These are phyloP conservation scores for Macroventuria anomochaeta DNA, from an alignment of 2,329 filamentous ascomycete species.

Conservation along the genomic window DNA sequence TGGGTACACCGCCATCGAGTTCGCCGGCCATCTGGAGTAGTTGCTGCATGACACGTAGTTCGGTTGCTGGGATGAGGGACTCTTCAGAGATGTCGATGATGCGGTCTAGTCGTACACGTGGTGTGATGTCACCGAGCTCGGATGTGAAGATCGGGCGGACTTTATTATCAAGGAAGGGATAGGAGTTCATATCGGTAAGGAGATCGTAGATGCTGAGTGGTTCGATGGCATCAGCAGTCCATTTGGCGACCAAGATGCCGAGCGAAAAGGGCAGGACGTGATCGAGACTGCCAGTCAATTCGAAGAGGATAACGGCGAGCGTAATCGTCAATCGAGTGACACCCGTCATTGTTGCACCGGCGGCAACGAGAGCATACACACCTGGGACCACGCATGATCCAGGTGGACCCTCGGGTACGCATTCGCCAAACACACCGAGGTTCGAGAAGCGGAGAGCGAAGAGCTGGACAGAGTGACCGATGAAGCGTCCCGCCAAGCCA, in stretches of 20 bases:
- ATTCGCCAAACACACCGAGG: conserved; percentile 76
- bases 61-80: conserved; percentile 76
- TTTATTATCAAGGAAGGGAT: conserved; percentile 97
- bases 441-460: conserved; percentile 75
- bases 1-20: conserved; percentile 88
- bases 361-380: conserved; percentile 94
- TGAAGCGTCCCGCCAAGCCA: conserved; percentile 84
- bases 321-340: conserved; percentile 94
- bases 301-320: conserved; percentile 92
- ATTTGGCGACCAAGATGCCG: conserved; percentile 92
- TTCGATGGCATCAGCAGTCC: conserved; percentile 95
- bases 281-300: conserved; percentile 91
- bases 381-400: conserved; percentile 92
- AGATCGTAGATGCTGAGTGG: conserved; percentile 95
- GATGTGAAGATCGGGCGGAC: conserved; percentile 89
- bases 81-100: conserved; percentile 89
- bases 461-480: conserved; percentile 86
- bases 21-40: conserved; percentile 84
- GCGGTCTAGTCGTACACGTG: conserved; percentile 74
- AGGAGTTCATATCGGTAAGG: conserved; percentile 94
- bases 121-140: conserved; percentile 85
- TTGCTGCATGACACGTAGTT: conserved; percentile 81
- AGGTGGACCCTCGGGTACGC: conserved; percentile 69
- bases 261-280: conserved; percentile 95
- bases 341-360: conserved; percentile 96